Base-by-base conservation (phyloP, 148 eudicot species). In the Selenicereus undatus region DNA sequence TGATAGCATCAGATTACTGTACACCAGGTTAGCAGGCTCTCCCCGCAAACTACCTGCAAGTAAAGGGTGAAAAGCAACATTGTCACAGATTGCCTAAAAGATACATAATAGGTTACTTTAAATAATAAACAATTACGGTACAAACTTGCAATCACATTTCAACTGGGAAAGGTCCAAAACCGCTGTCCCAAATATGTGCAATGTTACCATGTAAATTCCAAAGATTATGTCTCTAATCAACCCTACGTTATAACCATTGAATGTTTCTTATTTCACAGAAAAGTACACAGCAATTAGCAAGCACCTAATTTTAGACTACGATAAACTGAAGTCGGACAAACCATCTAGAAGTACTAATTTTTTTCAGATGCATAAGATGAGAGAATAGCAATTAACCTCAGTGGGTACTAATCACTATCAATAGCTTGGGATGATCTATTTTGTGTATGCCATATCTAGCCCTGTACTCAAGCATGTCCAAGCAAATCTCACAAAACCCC, bases 1-100 rank as follows among this genome's bases (percentile, higher is more conserved):
- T 76, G 56, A 42, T 72, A 75, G n/a, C 58, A 72, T 79, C 71
- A 70, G 65, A 74, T 83, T 68, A 54, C 74, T 81, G 79, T 81
- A 81, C 83, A 81, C 68, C 79, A 75, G 78, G 82, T 64, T 74
- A 74, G 78, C 83, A 68, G 65, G 74, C 51, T 64, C 29, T 26
- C 68, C 78, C 78, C 52, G 36, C 32, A 64, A 74, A 27, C 82
- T 17, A 27, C 73, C 82, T 81, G 82, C 73, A 43, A 60, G 16
- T 24, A 36, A 73, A 9, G 32, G 8, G 68, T 8, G 42, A 78
- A 10, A 20, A 68, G 8, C 54, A 56, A 39, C 27, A n/a, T 3
- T 30, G 81, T 79, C 30, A 79, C 1, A 24, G 1, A 54, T 13
- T n/a, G 48, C 39, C 24, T 56, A 14, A 14, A 52, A 26, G 1